These are phyloP conservation scores for Candida pseudoviswanathii DNA, from an alignment of 1,139 yeast genomes.

Conservation along the genomic window DNA sequence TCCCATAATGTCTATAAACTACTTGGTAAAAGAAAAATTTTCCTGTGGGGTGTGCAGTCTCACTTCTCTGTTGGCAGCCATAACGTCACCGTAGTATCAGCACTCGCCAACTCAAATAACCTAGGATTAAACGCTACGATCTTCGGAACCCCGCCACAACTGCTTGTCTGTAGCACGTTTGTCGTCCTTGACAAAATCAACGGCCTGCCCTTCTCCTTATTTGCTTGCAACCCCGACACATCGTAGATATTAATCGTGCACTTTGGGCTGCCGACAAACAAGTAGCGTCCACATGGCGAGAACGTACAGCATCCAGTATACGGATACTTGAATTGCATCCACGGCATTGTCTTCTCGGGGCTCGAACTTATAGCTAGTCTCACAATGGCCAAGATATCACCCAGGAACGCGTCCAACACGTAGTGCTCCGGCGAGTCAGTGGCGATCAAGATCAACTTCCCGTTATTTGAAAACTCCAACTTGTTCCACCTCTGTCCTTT, in stretches of 20 bases:
- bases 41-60: conserved; percentile 18
- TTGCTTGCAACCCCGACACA: conserved; percentile 38
- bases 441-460: conserved; percentile 68
- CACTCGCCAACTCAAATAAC: conserved; percentile 75
- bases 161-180: conserved; percentile 24
- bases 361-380: conserved; percentile 21
- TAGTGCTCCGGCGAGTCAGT: conserved; percentile 58
- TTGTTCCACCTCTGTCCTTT: conserved; percentile 56
- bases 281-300: conserved; percentile 80
- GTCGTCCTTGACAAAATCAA: conserved; percentile 12
- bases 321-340: conserved; percentile 46
- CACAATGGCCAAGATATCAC: conserved; percentile 56
- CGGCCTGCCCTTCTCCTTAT: conserved; percentile 16
- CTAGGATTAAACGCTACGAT: conserved; percentile 78
- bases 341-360: conserved; percentile 14
- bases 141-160: conserved; percentile 51
- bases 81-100: conserved; percentile 57
- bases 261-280: conserved; percentile 64
- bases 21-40: neutral
- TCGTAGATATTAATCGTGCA: conserved; percentile 67
- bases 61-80: conserved; percentile 35
- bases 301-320: conserved; percentile 66
- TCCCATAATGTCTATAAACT: neutral
- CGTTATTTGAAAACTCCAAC: conserved; percentile 82
- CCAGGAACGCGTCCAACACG: conserved; percentile 72